These are phyloP conservation scores for Didymella arachidicola DNA, from an alignment of 2,329 filamentous ascomycete species.

Conservation along the genomic window DNA sequence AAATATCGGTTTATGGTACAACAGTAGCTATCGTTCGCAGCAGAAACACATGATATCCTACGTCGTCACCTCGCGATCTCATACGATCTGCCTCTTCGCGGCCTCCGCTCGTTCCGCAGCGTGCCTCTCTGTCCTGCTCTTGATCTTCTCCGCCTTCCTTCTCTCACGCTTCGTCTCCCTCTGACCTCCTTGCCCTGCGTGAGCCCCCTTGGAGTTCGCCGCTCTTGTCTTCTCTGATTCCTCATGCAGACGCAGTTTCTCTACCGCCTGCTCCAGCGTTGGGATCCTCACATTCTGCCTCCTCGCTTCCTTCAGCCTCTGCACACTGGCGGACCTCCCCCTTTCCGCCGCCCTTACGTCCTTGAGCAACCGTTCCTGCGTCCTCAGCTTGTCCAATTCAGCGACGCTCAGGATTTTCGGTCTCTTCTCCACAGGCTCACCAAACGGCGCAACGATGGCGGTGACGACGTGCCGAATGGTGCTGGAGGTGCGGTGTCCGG, in stretches of 20 bases:
- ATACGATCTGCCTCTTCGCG: conserved; percentile 34
- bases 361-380: conserved; percentile 65
- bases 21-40: conserved; percentile 1
- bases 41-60: conserved; percentile 17
- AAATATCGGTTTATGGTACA: conserved; percentile 13
- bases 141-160: conserved; percentile 34
- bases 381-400: conserved; percentile 65
- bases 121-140: conserved; percentile 34
- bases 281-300: conserved; percentile 41
- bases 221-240: conserved; percentile 27
- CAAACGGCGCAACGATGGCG: conserved; percentile 75
- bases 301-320: conserved; percentile 39
- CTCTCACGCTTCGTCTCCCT: conserved; percentile 37
- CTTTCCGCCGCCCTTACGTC: conserved; percentile 59
- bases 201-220: conserved; percentile 27
- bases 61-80: conserved; percentile 5
- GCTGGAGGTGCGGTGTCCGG: conserved; percentile 70
- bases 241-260: conserved; percentile 35
- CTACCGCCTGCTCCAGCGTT: conserved; percentile 42
- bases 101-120: conserved; percentile 36
- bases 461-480: conserved; percentile 77
- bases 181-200: conserved; percentile 40
- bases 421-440: conserved; percentile 68
- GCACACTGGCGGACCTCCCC: conserved; percentile 39
- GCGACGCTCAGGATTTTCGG: conserved; percentile 71